Conservation (phyloP, 2,329 filamentous ascomycete species). For the Epichloe brachyelytri region DNA sequence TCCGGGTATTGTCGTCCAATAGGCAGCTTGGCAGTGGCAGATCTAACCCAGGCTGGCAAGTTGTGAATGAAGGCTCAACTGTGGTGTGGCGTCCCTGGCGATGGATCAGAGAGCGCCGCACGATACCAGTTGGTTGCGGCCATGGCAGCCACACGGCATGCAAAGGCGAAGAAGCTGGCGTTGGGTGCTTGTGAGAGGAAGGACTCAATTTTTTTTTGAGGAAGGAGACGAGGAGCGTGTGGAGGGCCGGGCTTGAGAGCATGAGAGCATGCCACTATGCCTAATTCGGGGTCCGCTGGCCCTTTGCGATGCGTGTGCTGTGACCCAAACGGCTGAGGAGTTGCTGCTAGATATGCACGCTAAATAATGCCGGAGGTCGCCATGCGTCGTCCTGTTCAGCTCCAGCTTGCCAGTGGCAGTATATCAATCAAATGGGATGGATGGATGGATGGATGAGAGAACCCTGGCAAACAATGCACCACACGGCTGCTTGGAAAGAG, state of each 20-base stretch:
- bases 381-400: background rate
- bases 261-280: background rate
- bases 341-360: background rate
- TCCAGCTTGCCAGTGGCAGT: no score
- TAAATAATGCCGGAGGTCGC: conserved; percentile 2
- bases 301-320: background rate
- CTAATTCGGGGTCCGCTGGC: background rate
- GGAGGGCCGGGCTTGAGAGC: background rate
- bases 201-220: no score
- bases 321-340: background rate
- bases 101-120: background rate
- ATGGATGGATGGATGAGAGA: background rate
- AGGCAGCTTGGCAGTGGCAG: background rate
- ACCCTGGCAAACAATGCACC: background rate
- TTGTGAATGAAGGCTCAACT: background rate
- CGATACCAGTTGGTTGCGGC: background rate
- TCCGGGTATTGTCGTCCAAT: conserved; percentile 1
- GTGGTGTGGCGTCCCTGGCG: background rate
- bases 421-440: background rate
- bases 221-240: background rate
- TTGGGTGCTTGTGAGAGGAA: background rate
- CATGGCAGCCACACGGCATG: background rate
- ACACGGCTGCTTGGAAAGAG: background rate
- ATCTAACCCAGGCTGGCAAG: background rate
- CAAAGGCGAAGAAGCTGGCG: no score